Base-by-base conservation (phyloP, 306 rosid species). In the Datisca glomerata region DNA sequence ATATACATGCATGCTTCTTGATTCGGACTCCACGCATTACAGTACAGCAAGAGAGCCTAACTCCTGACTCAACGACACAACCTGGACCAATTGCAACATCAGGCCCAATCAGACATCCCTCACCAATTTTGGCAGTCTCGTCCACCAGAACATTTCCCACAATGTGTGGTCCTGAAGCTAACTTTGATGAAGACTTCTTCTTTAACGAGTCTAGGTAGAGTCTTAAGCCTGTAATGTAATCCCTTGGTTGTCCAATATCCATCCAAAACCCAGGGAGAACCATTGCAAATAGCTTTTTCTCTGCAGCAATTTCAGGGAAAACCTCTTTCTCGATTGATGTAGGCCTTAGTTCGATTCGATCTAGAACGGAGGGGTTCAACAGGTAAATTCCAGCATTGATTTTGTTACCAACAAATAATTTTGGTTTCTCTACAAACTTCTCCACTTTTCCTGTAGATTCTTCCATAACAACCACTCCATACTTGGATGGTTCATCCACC, bases 241-340 rank as follows among this genome's bases (percentile, higher is more conserved):
- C 99, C 80, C 74, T 84, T 2, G 99, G 99, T 18, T 91, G 99
- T 53, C 99, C 99, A 45, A 91, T 73, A 70, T 91, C 99, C 99
- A 91, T 91, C 99, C 99, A 91, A 49, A 91, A 91, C 57, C 99
- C 99, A 1, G 99, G 96, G 23, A 91, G 80, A 51, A 85, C 99
- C 99, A 91, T 91, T 55, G 96, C 99, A 57, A 14, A 80, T 18
- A 91, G 85, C 73, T 80, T 73, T 23, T 71, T 45, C 71, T 80
- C 99, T 12, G 80, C 73, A 29, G 99, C 94, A 41, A 91, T 91
- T 24, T 71, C 71, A 4, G 99, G 99, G 55, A 91, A 91, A 28
- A 91, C 79, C 65, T 91, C 99, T 59, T 91, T 91, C 77, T 91
- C 99, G n/a, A 91, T 91, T 35, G 99, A 91, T 24, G 99, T 91